Conservation (phyloP, 2,329 filamentous ascomycete genomes). For the Ophiostoma sp. region DNA sequence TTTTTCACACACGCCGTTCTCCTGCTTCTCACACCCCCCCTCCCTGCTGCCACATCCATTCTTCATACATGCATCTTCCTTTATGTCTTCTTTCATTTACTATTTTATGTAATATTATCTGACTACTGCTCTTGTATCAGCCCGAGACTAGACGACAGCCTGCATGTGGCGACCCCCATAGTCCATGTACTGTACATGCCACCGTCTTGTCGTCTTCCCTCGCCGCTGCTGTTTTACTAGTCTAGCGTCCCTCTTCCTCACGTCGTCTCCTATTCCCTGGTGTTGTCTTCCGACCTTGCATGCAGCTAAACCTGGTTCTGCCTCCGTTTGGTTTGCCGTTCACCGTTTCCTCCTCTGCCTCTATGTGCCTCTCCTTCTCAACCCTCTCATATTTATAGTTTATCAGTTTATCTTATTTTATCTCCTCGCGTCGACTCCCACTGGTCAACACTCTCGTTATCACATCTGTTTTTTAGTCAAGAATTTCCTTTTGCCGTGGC, state of each 20-base stretch:
- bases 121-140: slow-evolving; percentile 22
- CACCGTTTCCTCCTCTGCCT: background rate
- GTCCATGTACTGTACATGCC: slow-evolving; percentile 24
- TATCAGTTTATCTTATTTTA: background rate
- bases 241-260: background rate
- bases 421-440: background rate
- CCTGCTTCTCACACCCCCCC: slow-evolving; percentile 21
- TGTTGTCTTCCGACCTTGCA: slow-evolving; percentile 18
- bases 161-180: slow-evolving; percentile 16
- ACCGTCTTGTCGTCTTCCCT: slow-evolving; percentile 12
- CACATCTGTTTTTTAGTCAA: background rate
- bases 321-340: slow-evolving; percentile 21
- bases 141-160: slow-evolving; percentile 18
- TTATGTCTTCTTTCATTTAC: no score
- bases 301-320: slow-evolving; percentile 23
- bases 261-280: background rate
- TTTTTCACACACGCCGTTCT: slow-evolving; percentile 1
- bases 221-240: background rate
- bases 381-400: background rate
- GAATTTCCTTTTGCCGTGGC: background rate
- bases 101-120: slow-evolving; percentile 7
- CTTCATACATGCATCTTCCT: background rate
- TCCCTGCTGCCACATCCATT: slow-evolving; percentile 17
- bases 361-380: background rate
- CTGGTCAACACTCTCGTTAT: background rate